Evolutionary conservation across 768 basidiomycete genomes (phyloP).

Genomic region (Lepiota venenata): DNA sequence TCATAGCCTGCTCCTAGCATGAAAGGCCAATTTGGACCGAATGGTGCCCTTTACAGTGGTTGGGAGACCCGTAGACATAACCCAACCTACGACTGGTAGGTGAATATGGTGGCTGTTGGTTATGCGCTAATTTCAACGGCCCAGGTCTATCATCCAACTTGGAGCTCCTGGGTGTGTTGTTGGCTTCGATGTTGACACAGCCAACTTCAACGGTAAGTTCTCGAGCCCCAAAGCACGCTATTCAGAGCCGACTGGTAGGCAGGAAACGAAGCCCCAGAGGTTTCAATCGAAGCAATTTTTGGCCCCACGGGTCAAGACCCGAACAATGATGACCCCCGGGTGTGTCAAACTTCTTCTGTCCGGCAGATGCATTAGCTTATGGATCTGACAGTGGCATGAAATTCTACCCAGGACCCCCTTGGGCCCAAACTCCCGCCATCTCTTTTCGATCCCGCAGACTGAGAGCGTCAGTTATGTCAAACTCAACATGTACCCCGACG

Average conservation of each 20-base stretch:
- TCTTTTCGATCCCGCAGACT: constrained; percentile 70
- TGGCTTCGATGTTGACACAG: constrained; percentile 93
- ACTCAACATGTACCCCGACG: constrained; percentile 95
- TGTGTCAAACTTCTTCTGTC: constrained; percentile 27
- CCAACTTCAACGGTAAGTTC: constrained; percentile 84
- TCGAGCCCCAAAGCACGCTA: neutral
- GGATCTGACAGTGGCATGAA: constrained; percentile 64
- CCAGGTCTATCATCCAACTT: constrained; percentile 87
- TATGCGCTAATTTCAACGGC: neutral
- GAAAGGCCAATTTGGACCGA: constrained; percentile 97
- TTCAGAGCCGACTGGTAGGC: constrained; percentile 8
- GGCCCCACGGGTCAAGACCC: constrained; percentile 41
- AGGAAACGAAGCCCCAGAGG: constrained; percentile 88
- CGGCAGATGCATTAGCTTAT: constrained; percentile 11
- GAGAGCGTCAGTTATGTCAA: constrained; percentile 72
- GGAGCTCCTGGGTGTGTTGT: constrained; percentile 70
- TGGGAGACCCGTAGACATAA: constrained; percentile 96
- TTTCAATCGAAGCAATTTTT: constrained; percentile 65
- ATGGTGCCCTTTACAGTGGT: constrained; percentile 90
- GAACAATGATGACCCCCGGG: constrained; percentile 46
- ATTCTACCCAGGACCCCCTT: constrained; percentile 74
- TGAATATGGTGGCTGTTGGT: neutral
- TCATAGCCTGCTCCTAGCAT: constrained; percentile 77
- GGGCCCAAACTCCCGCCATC: constrained; percentile 83
- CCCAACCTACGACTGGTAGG: constrained; percentile 80